A percentile compares a stretch with the other conserved stretches of the same genome.
phyloP scores from a whole-genome alignment of 768 basidiomycete genomes.

The Rickenella mellea region DNA sequence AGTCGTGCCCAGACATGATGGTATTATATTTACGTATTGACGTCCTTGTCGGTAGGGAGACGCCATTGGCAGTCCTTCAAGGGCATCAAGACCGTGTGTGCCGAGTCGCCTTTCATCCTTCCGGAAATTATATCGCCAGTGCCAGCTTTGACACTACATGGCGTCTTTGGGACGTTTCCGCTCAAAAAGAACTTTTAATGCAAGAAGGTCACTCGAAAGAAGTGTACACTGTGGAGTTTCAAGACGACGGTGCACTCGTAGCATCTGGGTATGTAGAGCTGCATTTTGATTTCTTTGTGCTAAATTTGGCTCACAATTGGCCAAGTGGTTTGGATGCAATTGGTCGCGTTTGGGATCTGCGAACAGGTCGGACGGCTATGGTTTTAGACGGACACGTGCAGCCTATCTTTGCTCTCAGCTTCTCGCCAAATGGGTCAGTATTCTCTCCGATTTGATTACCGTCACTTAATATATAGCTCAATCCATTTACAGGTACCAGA shows the following conservation, averaged over 20 bases:
- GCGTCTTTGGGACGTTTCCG: slow-evolving; percentile 91
- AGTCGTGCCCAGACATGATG: neutral
- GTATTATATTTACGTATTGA: neutral
- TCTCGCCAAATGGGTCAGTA: slow-evolving; percentile 91
- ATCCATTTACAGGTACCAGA: slow-evolving; percentile 65
- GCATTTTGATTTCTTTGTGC: neutral
- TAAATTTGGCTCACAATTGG: slow-evolving; percentile 1
- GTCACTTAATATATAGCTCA: neutral
- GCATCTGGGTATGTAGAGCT: slow-evolving; percentile 72
- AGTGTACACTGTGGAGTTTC: slow-evolving; percentile 93
- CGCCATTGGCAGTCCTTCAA: slow-evolving; percentile 74
- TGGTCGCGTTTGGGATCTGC: slow-evolving; percentile 93
- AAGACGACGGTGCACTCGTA: slow-evolving; percentile 85
- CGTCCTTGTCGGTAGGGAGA: slow-evolving; percentile 47
- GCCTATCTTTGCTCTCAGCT: slow-evolving; percentile 82
- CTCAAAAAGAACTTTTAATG: slow-evolving; percentile 69
- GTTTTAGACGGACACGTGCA: slow-evolving; percentile 95
- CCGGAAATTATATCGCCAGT: slow-evolving; percentile 86
- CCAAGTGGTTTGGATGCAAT: slow-evolving; percentile 90
- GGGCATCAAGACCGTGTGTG: slow-evolving; percentile 90
- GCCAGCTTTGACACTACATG: slow-evolving; percentile 97
- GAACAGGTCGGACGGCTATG: slow-evolving; percentile 94
- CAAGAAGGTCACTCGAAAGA: slow-evolving; percentile 98
- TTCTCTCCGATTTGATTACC: neutral
- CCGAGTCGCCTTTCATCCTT: slow-evolving; percentile 93